A percentile compares a stretch with the other conserved stretches of the same genome.
These are phyloP conservation scores for Mycena metata DNA, from an alignment of 768 basidiomycete species.

Conservation along the genomic window DNA sequence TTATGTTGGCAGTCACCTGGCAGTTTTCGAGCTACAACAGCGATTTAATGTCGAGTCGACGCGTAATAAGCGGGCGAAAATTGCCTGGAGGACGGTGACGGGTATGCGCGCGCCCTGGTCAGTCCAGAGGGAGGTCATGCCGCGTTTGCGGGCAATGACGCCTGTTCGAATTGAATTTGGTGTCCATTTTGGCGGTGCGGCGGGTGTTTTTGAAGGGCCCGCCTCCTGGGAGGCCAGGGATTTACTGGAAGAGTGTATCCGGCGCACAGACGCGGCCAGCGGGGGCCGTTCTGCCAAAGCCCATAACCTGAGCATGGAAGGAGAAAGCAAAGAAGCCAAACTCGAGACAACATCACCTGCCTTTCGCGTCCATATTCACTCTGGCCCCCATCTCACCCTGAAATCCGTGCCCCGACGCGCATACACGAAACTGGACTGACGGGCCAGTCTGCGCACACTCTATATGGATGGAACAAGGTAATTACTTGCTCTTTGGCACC, in stretches of 20 bases:
- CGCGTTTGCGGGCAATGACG: constrained; percentile 93
- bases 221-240: constrained; percentile 49
- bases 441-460: constrained; percentile 72
- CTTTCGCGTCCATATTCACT: constrained; percentile 22
- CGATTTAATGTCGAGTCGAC: constrained; percentile 9
- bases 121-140: constrained; percentile 96
- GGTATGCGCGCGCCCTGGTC: constrained; percentile 89
- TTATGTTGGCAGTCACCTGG: constrained; percentile 87
- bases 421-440: constrained; percentile 80
- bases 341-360: background rate
- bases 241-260: constrained; percentile 59
- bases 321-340: constrained; percentile 37
- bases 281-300: constrained; percentile 56
- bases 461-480: constrained; percentile 87
- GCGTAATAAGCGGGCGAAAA: constrained; percentile 38
- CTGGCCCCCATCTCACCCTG: constrained; percentile 36
- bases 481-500: constrained; percentile 13
- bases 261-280: constrained; percentile 49
- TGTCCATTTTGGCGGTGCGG: constrained; percentile 75
- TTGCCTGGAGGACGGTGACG: constrained; percentile 94
- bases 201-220: constrained; percentile 46
- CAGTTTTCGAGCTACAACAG: constrained; percentile 81
- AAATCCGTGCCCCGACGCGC: constrained; percentile 60
- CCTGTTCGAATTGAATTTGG: constrained; percentile 91
- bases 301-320: constrained; percentile 68